Evolutionary conservation across 306 rosid genomes (phyloP), one percentile per base, ranked within the genome.

Genomic region (Pterocarpus macrocarpus): DNA sequence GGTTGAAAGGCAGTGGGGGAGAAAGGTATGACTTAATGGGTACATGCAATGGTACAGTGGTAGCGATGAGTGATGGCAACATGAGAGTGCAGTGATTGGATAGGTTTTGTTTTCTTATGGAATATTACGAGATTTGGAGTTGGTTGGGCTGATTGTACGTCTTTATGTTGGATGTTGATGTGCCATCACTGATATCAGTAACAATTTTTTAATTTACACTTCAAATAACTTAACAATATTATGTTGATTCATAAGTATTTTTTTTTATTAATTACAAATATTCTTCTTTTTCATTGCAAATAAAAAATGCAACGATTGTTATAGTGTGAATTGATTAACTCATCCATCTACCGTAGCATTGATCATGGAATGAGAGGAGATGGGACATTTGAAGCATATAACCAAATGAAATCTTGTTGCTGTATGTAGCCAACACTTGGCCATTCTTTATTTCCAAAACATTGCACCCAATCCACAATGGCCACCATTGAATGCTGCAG

Each of bases 131-230:
- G 17, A 41, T n/a, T 77, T 38, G 45, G 68, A 33, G 43, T 45
- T 13, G 63, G 85, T 69, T 69, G 50, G 77, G 77, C 30, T 76
- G 69, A 63, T 70, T 82, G 4, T 49, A 28, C 69, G 85, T 81
- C 85, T 6, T 69, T 61, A 69, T 76, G 81, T 76, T 61, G 12
- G 73, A 50, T 76, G 73, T 62, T 76, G 73, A 45, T 41, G 41
- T 69, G 67, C 12, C 73, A 82, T 69, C 66, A 15, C 11, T 76
- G 28, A 71, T 82, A 12, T 69, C 34, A 49, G 7, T 14, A 49
- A 50, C 66, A 53, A 15, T 76, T 68, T 8, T 82, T 75, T 75
- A 65, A 6, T 22, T 75, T 45, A 4, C 16, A 17, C 75, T 6
- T 57, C 63, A 53, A 32, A 41, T 56, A 9, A 64, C 53, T 34